Conservation (phyloP, 768 basidiomycete species). For the Kwoniella dejecticola region DNA sequence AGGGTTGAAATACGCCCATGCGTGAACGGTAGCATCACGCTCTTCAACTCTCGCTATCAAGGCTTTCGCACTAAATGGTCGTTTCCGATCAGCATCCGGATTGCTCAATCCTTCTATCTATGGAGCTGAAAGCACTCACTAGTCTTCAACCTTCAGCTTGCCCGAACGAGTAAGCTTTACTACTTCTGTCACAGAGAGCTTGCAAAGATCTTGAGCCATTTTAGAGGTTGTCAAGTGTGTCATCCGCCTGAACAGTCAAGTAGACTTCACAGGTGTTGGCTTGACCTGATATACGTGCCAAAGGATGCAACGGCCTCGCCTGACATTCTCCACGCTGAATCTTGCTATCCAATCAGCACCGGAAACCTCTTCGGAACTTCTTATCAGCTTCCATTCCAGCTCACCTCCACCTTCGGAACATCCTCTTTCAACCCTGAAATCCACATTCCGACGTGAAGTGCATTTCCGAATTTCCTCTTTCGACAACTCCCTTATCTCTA, state of each 20-base stretch:
- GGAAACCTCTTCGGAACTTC: too few species aligned
- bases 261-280: too few species aligned
- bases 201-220: constrained; percentile 22
- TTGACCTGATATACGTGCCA: too few species aligned
- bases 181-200: constrained; percentile 37
- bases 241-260: neutral
- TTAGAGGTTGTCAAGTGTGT: neutral
- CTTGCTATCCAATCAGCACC: too few species aligned
- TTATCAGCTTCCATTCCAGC: too few species aligned
- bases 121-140: too few species aligned
- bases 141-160: constrained; percentile 33
- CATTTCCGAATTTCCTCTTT: neutral
- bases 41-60: constrained; percentile 33
- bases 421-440: too few species aligned
- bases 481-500: too few species aligned
- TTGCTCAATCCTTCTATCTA: neutral
- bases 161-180: constrained; percentile 22
- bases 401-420: too few species aligned
- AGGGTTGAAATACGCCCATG: constrained; percentile 42
- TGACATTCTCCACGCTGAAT: too few species aligned
- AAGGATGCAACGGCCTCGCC: too few species aligned
- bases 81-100: neutral
- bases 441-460: neutral
- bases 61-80: constrained; percentile 26
- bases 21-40: constrained; percentile 36